A percentile compares a stretch with the other conserved stretches of the same genome.
Evolutionary conservation across 2,329 filamentous ascomycete species (phyloP).

Genomic region (Phialophora verrucosa): DNA sequence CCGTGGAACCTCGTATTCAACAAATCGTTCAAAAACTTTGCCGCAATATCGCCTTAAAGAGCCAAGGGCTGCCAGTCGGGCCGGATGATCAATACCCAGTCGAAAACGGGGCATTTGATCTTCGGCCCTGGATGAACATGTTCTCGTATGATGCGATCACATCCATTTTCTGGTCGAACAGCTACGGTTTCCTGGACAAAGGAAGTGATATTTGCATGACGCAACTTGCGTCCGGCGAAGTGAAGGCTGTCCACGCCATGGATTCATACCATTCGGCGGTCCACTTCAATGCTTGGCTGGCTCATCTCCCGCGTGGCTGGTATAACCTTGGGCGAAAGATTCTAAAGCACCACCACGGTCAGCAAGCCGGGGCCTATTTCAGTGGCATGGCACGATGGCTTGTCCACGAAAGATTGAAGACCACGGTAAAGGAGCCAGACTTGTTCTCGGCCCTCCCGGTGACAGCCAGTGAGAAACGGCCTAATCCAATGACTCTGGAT

Average conservation of each 20-base stretch:
- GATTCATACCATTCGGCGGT: conserved; percentile 10
- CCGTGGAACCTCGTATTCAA: conserved; percentile 28
- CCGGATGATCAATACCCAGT: conserved; percentile 16
- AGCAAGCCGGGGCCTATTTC: conserved; percentile 20
- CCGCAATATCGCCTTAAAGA: not conserved
- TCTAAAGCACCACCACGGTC: conserved; percentile 7
- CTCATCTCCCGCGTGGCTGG: not conserved
- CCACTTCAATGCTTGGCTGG: conserved; percentile 1
- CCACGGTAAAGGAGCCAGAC: conserved; percentile 19
- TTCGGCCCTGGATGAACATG: conserved; percentile 37
- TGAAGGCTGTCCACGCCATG: conserved; percentile 13
- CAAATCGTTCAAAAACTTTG: conserved; percentile 15
- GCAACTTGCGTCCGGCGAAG: not conserved
- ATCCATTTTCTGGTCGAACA: conserved; percentile 25
- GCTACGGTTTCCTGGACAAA: conserved; percentile 15
- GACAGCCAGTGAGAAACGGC: conserved; percentile 19
- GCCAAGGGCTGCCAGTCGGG: not conserved
- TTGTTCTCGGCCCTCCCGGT: conserved; percentile 25
- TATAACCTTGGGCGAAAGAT: conserved; percentile 7
- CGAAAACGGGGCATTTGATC: conserved; percentile 28
- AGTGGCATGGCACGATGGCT: conserved; percentile 29
- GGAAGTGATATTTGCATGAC: conserved; percentile 12
- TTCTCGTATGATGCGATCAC: conserved; percentile 34
- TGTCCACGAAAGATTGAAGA: conserved; percentile 18
- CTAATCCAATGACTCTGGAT: conserved; percentile 17